phyloP scores from a whole-genome alignment of 2,329 filamentous ascomycete genomes.

The Paraphaeosphaeria sporulosa region DNA sequence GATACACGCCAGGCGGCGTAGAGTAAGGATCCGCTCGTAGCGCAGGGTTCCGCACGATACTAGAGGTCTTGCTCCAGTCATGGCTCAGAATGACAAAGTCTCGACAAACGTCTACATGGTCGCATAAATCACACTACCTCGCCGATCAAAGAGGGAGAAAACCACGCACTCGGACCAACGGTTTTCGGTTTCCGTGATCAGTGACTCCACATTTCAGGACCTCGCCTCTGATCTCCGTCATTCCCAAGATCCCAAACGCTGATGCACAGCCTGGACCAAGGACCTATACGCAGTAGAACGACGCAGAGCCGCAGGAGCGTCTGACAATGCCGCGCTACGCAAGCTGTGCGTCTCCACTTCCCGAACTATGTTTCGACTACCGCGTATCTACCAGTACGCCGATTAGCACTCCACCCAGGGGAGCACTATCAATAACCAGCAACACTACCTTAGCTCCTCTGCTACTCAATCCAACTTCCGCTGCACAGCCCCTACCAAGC shows the following conservation, averaged over 20 bases:
- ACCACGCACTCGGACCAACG: neutral
- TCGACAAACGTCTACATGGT: no score
- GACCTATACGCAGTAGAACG: neutral
- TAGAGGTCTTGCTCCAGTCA: no score
- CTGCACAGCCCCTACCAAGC: neutral
- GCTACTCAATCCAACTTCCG: neutral
- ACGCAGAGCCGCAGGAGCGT: neutral
- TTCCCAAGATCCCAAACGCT: no score
- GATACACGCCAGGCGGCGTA: no score
- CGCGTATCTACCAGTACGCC: no score
- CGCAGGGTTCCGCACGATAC: no score
- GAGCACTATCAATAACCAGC: no score
- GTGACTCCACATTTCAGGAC: neutral
- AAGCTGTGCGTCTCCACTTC: neutral
- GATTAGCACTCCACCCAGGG: no score
- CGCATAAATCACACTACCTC: no score
- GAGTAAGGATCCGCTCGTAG: no score
- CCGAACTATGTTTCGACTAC: neutral
- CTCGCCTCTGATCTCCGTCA: no score
- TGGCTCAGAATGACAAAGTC: no score
- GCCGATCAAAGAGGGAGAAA: neutral
- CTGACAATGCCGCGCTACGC: neutral
- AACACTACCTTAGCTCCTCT: neutral
- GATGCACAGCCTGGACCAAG: neutral
- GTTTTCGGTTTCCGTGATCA: neutral